Conservation (phyloP, 208 protist genomes). For the Herpetomonas tarakana region DNA sequence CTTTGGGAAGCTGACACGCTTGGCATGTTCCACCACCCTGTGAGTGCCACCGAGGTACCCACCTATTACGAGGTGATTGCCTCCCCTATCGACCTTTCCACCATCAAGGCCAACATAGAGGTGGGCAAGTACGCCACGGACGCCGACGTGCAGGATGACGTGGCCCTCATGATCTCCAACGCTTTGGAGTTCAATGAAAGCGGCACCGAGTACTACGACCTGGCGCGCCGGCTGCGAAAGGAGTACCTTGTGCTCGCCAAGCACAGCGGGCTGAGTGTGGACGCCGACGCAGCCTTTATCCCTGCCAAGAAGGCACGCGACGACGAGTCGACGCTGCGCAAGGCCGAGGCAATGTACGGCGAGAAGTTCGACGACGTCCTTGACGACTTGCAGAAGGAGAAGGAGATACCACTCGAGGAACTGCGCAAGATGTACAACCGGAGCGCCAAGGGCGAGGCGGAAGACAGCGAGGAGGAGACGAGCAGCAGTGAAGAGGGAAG, state of each 20-base stretch:
- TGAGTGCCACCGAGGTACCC: conserved; percentile 70
- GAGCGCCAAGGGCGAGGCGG: conserved; percentile 2
- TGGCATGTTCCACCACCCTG: conserved; percentile 86
- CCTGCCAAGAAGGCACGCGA: conserved; percentile 64
- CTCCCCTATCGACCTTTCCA: conserved; percentile 78
- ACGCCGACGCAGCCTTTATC: conserved; percentile 77
- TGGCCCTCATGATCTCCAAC: conserved; percentile 85
- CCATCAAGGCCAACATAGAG: conserved; percentile 66
- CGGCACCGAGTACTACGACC: conserved; percentile 50
- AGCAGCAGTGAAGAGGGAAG: conserved; percentile 14
- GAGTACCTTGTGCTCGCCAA: conserved; percentile 43
- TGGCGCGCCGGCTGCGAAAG: conserved; percentile 59
- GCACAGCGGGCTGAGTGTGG: conserved; percentile 46
- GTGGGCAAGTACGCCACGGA: conserved; percentile 56
- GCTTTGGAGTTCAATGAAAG: conserved; percentile 84
- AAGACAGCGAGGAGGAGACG: conserved; percentile 2
- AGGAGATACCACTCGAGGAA: conserved; percentile 77
- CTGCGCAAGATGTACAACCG: conserved; percentile 65
- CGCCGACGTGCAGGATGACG: conserved; percentile 72
- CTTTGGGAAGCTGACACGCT: conserved; percentile 79
- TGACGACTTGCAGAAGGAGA: conserved; percentile 75
- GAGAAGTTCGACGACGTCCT: conserved; percentile 72
- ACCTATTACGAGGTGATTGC: conserved; percentile 69
- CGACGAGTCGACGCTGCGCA: conserved; percentile 77
- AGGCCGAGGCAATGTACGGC: conserved; percentile 51